These are phyloP conservation scores for Tubosaeta brunneosetosa DNA, from an alignment of 768 basidiomycete genomes.

Conservation along the genomic window DNA sequence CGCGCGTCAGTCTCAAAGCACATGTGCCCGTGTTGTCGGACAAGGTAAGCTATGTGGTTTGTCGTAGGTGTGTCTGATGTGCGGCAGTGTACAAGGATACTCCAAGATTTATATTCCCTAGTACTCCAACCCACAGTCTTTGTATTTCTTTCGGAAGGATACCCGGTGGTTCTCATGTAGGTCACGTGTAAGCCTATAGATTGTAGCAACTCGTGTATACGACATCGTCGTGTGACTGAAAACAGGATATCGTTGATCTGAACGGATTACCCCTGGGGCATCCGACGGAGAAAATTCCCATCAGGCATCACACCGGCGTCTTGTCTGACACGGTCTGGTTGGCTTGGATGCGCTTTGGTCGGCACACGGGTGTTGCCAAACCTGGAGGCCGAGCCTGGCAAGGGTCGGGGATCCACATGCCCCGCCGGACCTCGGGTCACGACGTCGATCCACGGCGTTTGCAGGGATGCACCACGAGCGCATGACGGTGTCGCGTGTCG, in stretches of 20 bases:
- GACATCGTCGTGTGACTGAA: background rate
- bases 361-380: too few species aligned
- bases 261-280: too few species aligned
- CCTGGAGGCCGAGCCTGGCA: background rate
- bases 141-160: background rate
- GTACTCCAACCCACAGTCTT: background rate
- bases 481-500: too few species aligned
- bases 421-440: background rate
- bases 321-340: background rate
- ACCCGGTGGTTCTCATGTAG: background rate
- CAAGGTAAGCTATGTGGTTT: slow-evolving; percentile 31
- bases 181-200: background rate
- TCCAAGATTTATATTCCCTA: slow-evolving; percentile 34
- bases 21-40: slow-evolving; percentile 49
- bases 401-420: slow-evolving; percentile 1
- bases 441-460: background rate
- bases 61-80: slow-evolving; percentile 1
- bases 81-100: slow-evolving; percentile 30
- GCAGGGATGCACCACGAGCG: background rate
- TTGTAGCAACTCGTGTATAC: background rate
- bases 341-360: too few species aligned
- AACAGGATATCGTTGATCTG: background rate
- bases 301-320: background rate
- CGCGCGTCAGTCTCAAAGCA: slow-evolving; percentile 46
- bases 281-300: too few species aligned